A percentile compares a stretch with the other conserved stretches of the same genome.
Evolutionary conservation across 352 stramenopile genomes (phyloP).

Genomic region (Phytophthora boehmeriae): DNA sequence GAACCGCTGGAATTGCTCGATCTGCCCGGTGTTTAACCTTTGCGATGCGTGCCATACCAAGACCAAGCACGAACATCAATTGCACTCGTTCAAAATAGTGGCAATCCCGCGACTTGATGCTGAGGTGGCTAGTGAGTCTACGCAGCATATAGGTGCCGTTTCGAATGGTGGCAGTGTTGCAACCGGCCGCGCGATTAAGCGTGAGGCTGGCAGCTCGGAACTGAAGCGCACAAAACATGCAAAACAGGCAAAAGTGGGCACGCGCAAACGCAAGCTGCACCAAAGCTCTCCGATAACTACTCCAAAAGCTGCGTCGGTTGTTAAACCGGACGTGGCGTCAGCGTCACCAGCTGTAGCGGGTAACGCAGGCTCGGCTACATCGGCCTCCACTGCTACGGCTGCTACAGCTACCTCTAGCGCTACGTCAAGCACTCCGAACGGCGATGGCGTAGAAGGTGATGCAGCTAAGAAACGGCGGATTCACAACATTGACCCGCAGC

Average conservation of each 20-base stretch:
- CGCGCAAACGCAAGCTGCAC: conserved; percentile 77
- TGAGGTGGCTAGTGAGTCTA: conserved; percentile 42
- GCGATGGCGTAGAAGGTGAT: conserved; percentile 52
- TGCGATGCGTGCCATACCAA: conserved; percentile 95
- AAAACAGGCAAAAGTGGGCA: conserved; percentile 33
- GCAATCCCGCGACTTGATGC: conserved; percentile 72
- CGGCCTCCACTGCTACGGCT: conserved; percentile 1
- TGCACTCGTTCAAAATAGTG: conserved; percentile 94
- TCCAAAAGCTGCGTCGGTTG: conserved; percentile 5
- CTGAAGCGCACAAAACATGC: conserved; percentile 53
- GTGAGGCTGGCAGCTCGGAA: conserved; percentile 49
- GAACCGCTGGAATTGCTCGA: conserved; percentile 96
- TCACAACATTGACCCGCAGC: conserved; percentile 88
- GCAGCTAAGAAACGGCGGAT: conserved; percentile 92
- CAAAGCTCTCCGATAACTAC: conserved; percentile 41
- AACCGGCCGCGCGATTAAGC: conserved; percentile 38
- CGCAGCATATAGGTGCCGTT: conserved; percentile 38
- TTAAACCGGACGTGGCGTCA: conserved; percentile 11
- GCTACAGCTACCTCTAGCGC: not conserved
- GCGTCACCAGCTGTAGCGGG: not conserved
- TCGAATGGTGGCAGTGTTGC: conserved; percentile 31
- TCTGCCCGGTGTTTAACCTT: conserved; percentile 96
- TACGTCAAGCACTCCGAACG: conserved; percentile 9
- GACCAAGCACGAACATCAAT: conserved; percentile 91
- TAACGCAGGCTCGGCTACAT: not conserved